A percentile compares a stretch with the other conserved stretches of the same genome.
These are phyloP conservation scores for Alternaria panax DNA, from an alignment of 2,329 filamentous ascomycete genomes.

Conservation along the genomic window DNA sequence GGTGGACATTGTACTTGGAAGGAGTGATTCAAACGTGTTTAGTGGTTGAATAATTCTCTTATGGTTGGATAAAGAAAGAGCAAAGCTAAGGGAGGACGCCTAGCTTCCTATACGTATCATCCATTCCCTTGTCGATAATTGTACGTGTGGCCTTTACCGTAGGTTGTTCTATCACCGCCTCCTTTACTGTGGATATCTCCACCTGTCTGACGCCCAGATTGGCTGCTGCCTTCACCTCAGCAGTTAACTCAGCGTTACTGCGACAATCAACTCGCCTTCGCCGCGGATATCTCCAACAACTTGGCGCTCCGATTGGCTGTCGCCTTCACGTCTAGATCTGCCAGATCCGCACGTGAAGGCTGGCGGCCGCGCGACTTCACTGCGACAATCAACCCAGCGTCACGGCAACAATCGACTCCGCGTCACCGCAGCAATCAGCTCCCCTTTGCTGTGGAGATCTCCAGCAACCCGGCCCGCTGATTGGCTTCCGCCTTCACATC, in stretches of 20 bases:
- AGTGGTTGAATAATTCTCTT: background rate
- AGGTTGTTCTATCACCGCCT: background rate
- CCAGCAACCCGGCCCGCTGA: background rate
- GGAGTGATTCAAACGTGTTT: background rate
- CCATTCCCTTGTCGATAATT: background rate
- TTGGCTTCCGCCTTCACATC: background rate
- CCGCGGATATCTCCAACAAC: background rate
- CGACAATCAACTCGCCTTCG: background rate
- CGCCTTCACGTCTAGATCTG: background rate
- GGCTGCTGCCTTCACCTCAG: background rate
- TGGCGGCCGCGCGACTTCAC: background rate
- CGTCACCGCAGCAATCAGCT: too few relatives aligned
- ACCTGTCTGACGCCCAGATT: background rate
- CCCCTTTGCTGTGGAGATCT: too few relatives aligned
- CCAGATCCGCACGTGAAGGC: background rate
- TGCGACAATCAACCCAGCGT: background rate
- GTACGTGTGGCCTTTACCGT: background rate
- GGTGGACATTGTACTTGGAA: background rate
- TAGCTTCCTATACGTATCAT: background rate
- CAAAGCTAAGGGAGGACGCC: background rate
- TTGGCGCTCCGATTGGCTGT: background rate
- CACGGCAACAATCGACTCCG: background rate
- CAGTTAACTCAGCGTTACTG: background rate
- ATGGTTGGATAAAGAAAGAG: background rate
- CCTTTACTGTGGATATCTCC: background rate